These are phyloP conservation scores for Eucalyptus erythrocorys DNA, from an alignment of 345 rosid genomes.

Conservation along the genomic window DNA sequence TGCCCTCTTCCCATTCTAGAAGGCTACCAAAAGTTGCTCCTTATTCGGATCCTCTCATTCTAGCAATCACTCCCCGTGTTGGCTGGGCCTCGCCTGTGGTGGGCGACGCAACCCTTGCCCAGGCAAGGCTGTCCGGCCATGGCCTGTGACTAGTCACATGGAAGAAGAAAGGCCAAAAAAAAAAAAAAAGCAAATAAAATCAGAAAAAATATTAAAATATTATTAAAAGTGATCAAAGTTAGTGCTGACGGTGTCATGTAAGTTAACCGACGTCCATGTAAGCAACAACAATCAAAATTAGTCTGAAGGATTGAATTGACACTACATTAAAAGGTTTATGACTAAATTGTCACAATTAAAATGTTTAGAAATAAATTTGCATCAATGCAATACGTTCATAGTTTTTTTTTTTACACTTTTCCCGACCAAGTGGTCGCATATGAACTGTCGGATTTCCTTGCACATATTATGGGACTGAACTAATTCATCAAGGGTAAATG, in stretches of 20 bases:
- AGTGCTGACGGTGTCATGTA: accelerated
- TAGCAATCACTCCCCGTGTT: not conserved
- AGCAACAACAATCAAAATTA: not conserved
- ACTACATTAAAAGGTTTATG: too few relatives aligned
- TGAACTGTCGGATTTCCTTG: not conserved
- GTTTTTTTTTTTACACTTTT: not conserved
- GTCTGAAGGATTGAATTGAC: too few relatives aligned
- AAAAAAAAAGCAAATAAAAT: too few relatives aligned
- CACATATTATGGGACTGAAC: not conserved
- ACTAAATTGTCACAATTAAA: too few relatives aligned
- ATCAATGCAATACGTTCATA: accelerated
- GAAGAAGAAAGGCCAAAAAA: too few relatives aligned
- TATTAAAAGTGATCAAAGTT: accelerated
- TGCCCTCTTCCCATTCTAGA: not conserved
- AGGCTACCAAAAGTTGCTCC: not conserved
- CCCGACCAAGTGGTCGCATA: not conserved
- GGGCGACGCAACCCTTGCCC: accelerated
- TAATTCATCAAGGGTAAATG: not conserved
- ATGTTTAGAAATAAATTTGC: too few relatives aligned
- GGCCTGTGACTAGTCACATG: not conserved
- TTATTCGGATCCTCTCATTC: not conserved
- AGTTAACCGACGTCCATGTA: not conserved
- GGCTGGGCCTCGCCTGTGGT: not conserved
- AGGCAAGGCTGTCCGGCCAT: accelerated
- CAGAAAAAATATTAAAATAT: too few relatives aligned